Evolutionary conservation across 1,284 basidiomycete species (phyloP), one percentile per base, ranked within the genome.

Genomic region (Ganoderma lucidum): DNA sequence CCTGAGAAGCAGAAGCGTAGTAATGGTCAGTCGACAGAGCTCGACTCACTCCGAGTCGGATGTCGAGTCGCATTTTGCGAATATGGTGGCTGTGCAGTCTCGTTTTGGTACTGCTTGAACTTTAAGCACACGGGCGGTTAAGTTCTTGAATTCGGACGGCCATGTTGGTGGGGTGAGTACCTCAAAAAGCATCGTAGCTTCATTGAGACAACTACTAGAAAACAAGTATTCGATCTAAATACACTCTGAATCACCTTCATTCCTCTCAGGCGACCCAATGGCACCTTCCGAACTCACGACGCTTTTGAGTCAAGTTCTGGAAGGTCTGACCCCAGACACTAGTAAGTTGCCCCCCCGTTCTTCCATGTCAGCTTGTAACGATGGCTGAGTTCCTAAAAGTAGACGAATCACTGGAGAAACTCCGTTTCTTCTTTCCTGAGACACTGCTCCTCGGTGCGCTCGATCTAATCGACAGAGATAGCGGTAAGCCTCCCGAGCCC

Each of bases 391-490:
- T 35, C 19, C 30, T 19, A 14, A 1, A 39, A 90, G 90, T 89
- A 53, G 88, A 91, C 51, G 87, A 90, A 53, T 79, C 81, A 10
- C 73, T 93, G 28, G 83, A 85, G 67, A 84, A 83, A 67, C 83
- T 93, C 17, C 82, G 84, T 30, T 79, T 83, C 63, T 76, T 93
- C 66, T 85, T 93, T 73, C 86, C 92, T 0, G 89, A 92, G 68
- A 83, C 80, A 32, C 81, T 90, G 10, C 78, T 93, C 14, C 75
- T 92, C 4, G 89, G 90, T 37, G 90, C 93, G 6, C 79, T 94
- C n/a, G 91, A 94, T 75, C 80, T 93, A 30, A 82, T 93, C 55
- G 92, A 94, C 78, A 82, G 86, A 60, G 84, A 87, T 67, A 86
- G 85, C 71, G 89, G 92, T 92, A 65, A 51, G 81, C 66, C 19